phyloP scores from a whole-genome alignment of 2,329 filamentous ascomycete genomes.

The Pyrenophora seminiperda region DNA sequence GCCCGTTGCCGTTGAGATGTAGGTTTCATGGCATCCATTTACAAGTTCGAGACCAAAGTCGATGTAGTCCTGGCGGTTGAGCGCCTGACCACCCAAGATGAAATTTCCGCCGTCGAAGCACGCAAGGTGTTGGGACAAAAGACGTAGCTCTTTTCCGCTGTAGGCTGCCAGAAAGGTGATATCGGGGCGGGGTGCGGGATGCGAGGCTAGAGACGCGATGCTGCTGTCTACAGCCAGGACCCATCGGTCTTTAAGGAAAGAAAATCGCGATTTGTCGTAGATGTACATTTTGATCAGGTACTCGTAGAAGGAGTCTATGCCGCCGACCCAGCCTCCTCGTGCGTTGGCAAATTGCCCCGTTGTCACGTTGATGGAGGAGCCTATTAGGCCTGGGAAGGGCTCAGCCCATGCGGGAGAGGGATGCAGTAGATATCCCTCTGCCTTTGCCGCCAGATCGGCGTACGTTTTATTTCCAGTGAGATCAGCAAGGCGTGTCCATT shows the following conservation, averaged over 20 bases:
- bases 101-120: slow-evolving; percentile 88
- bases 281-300: slow-evolving; percentile 91
- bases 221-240: slow-evolving; percentile 74
- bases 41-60: slow-evolving; percentile 76
- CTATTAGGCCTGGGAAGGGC: slow-evolving; percentile 78
- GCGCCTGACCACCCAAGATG: slow-evolving; percentile 76
- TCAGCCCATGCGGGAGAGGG: slow-evolving; percentile 67
- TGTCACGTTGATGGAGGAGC: slow-evolving; percentile 66
- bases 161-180: slow-evolving; percentile 73
- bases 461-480: slow-evolving; percentile 72
- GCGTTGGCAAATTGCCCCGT: slow-evolving; percentile 71
- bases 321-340: slow-evolving; percentile 75
- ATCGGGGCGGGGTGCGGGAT: slow-evolving; percentile 69
- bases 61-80: slow-evolving; percentile 69
- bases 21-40: slow-evolving; percentile 75
- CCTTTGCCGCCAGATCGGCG: slow-evolving; percentile 67
- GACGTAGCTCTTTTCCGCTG: slow-evolving; percentile 49
- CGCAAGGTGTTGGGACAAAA: slow-evolving; percentile 61
- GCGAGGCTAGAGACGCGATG: slow-evolving; percentile 71
- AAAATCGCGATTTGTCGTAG: slow-evolving; percentile 71
- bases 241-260: slow-evolving; percentile 73
- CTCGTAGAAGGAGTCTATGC: slow-evolving; percentile 82
- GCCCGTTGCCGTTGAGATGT: slow-evolving; percentile 67
- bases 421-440: slow-evolving; percentile 70
- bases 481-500: slow-evolving; percentile 83